These are phyloP conservation scores for Umbilicaria muhlenbergii DNA, from an alignment of 495 filamentous ascomycete genomes.

Conservation along the genomic window DNA sequence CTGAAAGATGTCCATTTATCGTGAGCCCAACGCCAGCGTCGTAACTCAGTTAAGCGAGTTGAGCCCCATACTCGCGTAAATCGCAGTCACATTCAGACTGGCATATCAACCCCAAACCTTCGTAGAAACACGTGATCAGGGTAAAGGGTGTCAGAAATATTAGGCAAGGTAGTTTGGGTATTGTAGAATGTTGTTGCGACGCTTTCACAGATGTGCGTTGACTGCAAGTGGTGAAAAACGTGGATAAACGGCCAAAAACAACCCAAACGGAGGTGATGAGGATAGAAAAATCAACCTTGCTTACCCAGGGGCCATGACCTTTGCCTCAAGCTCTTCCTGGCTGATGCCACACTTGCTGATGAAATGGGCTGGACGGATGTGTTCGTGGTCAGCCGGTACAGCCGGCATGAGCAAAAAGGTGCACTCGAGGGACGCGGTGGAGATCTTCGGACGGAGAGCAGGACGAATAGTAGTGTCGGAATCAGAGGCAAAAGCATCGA, in stretches of 20 bases:
- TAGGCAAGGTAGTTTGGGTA: too few species aligned
- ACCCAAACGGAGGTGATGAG: too few species aligned
- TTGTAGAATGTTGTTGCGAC: too few species aligned
- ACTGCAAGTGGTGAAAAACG: neutral
- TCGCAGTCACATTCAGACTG: too few species aligned
- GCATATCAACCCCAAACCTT: too few species aligned
- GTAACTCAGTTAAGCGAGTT: too few species aligned
- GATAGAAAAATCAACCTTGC: neutral
- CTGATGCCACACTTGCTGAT: conserved; percentile 8
- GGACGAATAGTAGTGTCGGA: neutral
- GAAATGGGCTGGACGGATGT: conserved; percentile 4
- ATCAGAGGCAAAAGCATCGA: neutral
- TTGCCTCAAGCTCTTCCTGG: conserved; percentile 8
- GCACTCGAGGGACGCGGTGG: conserved; percentile 4
- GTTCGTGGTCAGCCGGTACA: conserved; percentile 6
- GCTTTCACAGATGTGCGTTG: neutral
- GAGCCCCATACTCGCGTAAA: too few species aligned
- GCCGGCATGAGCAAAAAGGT: neutral
- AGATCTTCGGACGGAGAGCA: too few species aligned
- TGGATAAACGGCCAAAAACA: neutral
- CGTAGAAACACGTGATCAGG: too few species aligned
- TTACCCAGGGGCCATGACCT: conserved; percentile 4
- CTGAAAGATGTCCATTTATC: too few species aligned
- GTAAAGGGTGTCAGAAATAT: too few species aligned
- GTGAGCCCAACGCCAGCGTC: too few species aligned